Base-by-base conservation (phyloP, 106 monocot genomes). In the Chionographis japonica region DNA sequence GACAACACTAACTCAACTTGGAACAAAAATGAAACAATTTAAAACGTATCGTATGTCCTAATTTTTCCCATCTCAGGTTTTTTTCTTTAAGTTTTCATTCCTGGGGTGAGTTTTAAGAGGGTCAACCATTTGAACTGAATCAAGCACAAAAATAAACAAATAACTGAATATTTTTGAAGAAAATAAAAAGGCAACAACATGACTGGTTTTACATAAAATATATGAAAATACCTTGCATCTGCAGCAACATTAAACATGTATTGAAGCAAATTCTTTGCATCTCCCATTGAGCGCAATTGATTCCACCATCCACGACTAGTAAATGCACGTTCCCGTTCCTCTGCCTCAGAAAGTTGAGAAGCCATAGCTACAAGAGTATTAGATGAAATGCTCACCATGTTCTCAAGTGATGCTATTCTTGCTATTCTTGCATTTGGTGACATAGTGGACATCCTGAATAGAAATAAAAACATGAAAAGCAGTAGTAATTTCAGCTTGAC, bases 331-430 rank as follows among this genome's bases (percentile, higher is more conserved):
- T 97, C 95, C 63, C 92, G 67, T 62, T 97, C 95, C 80, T 97
- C 95, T 6, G 95, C 95, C 54, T 97, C 92, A 43, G 92, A 92
- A 65, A 97, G 86, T 61, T 97, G 95, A 14, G 92, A 92, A 80
- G 92, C 92, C 92, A 92, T 92, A 12, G 91, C 89, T 27, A 92
- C 84, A 52, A 97, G 82, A 37, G 89, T 78, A 69, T 86, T 87
- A 68, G 95, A 97, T 68, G 95, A 92, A 52, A 97, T 86, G 62
- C 67, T 83, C 61, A 97, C 82, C 95, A 97, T 89, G 76, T 85
- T 97, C 76, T 97, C 95, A 27, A 97, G 75, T 60, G 89, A 84
- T 64, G 84, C 73, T 72, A 97, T 86, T 79, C 86, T 84, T 20
- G 86, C 52, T 63, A 78, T 54, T 82, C 82, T 84, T 59, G 91